phyloP scores from a whole-genome alignment of 2,329 filamentous ascomycete genomes.

The Cordyceps javanica region DNA sequence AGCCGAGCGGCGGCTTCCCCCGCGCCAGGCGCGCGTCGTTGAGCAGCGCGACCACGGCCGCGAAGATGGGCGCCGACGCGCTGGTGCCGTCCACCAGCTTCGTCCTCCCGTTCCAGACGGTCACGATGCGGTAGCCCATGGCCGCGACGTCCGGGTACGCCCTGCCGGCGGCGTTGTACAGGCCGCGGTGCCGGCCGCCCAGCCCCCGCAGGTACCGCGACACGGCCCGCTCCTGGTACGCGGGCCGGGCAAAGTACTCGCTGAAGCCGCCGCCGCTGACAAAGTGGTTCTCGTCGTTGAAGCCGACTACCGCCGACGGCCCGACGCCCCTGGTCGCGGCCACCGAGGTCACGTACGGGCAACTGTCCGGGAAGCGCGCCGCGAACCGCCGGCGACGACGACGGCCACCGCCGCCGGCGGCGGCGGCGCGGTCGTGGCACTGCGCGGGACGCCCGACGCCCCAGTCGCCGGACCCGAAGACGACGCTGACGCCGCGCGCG shows the following conservation, averaged over 20 bases:
- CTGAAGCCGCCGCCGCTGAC: slow-evolving; percentile 44
- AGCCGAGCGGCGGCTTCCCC: slow-evolving; percentile 38
- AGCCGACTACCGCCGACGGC: slow-evolving; percentile 27
- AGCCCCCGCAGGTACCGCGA: slow-evolving; percentile 30
- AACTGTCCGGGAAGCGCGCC: slow-evolving; percentile 19
- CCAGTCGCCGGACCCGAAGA: slow-evolving; percentile 8
- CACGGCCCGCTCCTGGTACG: slow-evolving; percentile 37
- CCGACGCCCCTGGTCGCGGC: slow-evolving; percentile 43
- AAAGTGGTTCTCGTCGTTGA: slow-evolving; percentile 39
- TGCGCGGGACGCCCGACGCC: slow-evolving; percentile 3
- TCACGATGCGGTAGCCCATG: slow-evolving; percentile 38
- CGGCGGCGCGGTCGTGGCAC: neutral
- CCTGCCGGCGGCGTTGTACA: neutral
- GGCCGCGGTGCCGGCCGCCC: neutral
- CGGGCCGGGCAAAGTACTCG: slow-evolving; percentile 31
- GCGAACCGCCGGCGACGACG: neutral
- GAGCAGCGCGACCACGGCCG: slow-evolving; percentile 48
- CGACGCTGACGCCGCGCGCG: slow-evolving; percentile 7
- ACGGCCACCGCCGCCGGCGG: too few species aligned
- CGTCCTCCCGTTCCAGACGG: slow-evolving; percentile 24
- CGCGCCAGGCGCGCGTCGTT: slow-evolving; percentile 46
- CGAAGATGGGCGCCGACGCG: slow-evolving; percentile 48
- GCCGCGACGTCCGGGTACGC: slow-evolving; percentile 47
- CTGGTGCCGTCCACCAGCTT: slow-evolving; percentile 25
- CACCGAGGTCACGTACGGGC: slow-evolving; percentile 52